phyloP scores from a whole-genome alignment of 2,329 filamentous ascomycete species.

The Xylaria sp. region DNA sequence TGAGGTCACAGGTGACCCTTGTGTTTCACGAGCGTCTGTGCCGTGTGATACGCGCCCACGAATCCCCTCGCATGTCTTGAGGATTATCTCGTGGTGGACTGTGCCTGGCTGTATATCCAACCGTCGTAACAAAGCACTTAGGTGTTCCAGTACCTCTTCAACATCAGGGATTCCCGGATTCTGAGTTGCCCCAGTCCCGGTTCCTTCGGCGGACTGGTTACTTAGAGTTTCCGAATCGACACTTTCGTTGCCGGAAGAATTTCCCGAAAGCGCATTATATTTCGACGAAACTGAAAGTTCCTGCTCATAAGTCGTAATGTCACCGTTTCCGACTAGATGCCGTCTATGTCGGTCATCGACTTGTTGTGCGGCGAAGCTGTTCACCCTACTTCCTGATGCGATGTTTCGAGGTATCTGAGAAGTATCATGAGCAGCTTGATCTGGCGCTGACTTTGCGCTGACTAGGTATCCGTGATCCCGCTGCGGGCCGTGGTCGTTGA shows the following conservation, averaged over 20 bases:
- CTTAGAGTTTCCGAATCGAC: background rate
- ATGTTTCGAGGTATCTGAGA: background rate
- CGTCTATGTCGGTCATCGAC: background rate
- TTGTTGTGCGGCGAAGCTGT: background rate
- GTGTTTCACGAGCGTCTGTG: background rate
- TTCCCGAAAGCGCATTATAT: background rate
- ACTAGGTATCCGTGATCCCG: background rate
- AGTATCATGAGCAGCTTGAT: background rate
- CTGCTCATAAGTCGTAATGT: background rate
- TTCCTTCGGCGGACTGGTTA: background rate
- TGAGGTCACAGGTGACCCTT: background rate
- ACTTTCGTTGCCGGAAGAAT: background rate
- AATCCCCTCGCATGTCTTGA: background rate
- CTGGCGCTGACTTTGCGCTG: background rate
- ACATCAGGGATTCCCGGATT: background rate
- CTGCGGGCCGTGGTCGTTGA: background rate
- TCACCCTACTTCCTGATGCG: background rate
- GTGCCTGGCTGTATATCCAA: slow-evolving; percentile 1
- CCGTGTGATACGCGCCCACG: background rate
- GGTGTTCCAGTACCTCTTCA: background rate
- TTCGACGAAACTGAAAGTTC: background rate
- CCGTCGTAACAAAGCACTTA: background rate
- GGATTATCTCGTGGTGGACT: background rate
- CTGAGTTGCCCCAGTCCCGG: background rate
- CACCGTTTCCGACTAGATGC: background rate